Evolutionary conservation across 2,329 filamentous ascomycete species (phyloP).

Genomic region (Claviceps africana): DNA sequence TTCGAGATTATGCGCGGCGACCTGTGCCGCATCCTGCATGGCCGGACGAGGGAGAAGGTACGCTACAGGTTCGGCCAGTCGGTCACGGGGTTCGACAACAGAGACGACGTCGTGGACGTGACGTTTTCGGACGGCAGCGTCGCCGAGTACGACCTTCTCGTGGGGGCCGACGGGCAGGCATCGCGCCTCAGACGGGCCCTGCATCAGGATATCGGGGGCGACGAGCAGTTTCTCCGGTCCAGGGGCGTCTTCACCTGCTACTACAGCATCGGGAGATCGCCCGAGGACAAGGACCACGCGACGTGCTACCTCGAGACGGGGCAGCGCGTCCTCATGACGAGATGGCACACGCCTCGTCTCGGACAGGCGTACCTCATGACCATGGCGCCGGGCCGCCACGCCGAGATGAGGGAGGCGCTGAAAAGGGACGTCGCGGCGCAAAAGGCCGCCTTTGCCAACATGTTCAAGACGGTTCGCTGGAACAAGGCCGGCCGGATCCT

Average conservation of each 20-base stretch:
- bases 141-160: slow-evolving; percentile 8
- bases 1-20: slow-evolving; percentile 43
- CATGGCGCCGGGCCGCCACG: slow-evolving; percentile 12
- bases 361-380: slow-evolving; percentile 12
- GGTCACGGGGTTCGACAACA: neutral
- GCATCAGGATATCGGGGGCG: slow-evolving; percentile 1
- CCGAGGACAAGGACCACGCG: slow-evolving; percentile 1
- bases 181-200: slow-evolving; percentile 8
- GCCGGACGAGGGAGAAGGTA: slow-evolving; percentile 13
- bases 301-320: slow-evolving; percentile 21
- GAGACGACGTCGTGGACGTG: slow-evolving; percentile 6
- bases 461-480: slow-evolving; percentile 33
- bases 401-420: slow-evolving; percentile 10
- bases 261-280: slow-evolving; percentile 21
- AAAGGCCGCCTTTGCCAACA: slow-evolving; percentile 23
- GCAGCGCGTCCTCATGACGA: slow-evolving; percentile 21
- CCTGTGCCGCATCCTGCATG: slow-evolving; percentile 29
- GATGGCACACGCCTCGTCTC: slow-evolving; percentile 12
- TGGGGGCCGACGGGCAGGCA: slow-evolving; percentile 9
- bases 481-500: slow-evolving; percentile 19
- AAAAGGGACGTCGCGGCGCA: slow-evolving; percentile 8
- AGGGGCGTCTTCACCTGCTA: slow-evolving; percentile 19
- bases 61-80: slow-evolving; percentile 15
- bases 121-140: slow-evolving; percentile 7
- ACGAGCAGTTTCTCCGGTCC: slow-evolving; percentile 2